Evolutionary conservation across 2,329 filamentous ascomycete genomes (phyloP), one percentile per base, ranked within the genome.

Genomic region (Colletotrichum sp.): DNA sequence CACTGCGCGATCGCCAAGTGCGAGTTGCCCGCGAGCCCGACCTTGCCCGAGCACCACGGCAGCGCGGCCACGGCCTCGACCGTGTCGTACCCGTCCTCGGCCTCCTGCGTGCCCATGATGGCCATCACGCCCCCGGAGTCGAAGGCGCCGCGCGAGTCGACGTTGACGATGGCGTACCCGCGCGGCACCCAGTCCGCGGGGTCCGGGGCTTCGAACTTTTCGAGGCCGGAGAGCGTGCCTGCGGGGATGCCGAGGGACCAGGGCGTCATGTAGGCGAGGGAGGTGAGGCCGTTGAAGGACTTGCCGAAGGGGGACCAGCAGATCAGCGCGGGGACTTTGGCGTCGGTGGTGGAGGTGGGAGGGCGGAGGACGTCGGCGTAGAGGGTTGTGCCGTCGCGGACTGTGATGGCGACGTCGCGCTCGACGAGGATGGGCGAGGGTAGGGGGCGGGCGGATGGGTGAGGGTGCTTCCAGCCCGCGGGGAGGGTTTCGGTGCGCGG

Each of bases 271-370:
- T 83, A 70, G 8, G 68, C 80, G 5, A 86, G 79, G 80, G 85
- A 85, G 22, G 81, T 78, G 16, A 86, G 77, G 5, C 83, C 83
- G 18, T 81, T 84, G 73, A 84, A 86, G 72, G 86, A 84, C 77
- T 89, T 89, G 25, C 87, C 87, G 74, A 86, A 89, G 16, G 83
- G 84, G 8, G 82, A 84, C 86, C 86, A 89, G 65, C 81, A 82
- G 2, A 89, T 77, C 28, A 88, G 79, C 2, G 86, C 87, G 3
- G 88, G 87, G 1, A 88, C 78, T 58, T 82, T 85, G 66, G 80
- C 78, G 13, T 74, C 71, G 32, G 80, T 78, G 66, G 79, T 79
- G 18, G 77, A 75, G 34, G 80, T 78, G 3, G 83, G 78, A 0
- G 87, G 86, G 8, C 87, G 82, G 76, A 87, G 88, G 39, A 89